A percentile compares a stretch with the other conserved stretches of the same genome.
Evolutionary conservation across 2,329 filamentous ascomycete genomes (phyloP).

Genomic region (Neofusicoccum sp.): DNA sequence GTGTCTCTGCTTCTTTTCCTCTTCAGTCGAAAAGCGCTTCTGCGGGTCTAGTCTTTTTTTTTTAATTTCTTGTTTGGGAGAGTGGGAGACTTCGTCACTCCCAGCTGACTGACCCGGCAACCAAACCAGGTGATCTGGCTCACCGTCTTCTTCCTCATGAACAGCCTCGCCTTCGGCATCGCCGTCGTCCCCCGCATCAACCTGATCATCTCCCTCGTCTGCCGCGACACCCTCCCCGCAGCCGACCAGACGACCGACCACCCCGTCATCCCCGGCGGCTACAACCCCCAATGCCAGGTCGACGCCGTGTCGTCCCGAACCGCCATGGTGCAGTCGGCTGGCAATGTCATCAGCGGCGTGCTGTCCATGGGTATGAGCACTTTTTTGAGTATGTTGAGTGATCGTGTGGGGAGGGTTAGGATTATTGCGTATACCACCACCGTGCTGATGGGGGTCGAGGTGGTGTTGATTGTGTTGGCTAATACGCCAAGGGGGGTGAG

Average conservation of each 20-base stretch:
- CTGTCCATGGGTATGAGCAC: constrained; percentile 17
- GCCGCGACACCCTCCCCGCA: background rate
- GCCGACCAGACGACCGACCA: too few relatives aligned
- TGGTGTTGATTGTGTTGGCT: constrained; percentile 16
- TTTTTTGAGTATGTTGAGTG: constrained; percentile 18
- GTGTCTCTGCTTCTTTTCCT: too few relatives aligned
- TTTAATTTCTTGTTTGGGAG: too few relatives aligned
- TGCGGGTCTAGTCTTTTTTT: too few relatives aligned
- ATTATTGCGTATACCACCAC: constrained; percentile 14
- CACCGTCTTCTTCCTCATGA: constrained; percentile 21
- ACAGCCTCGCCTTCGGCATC: constrained; percentile 21
- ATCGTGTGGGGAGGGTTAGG: constrained; percentile 19
- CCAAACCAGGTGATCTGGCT: constrained; percentile 21
- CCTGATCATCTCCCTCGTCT: constrained; percentile 16
- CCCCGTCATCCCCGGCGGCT: constrained; percentile 19
- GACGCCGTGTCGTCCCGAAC: constrained; percentile 13
- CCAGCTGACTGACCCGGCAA: too few relatives aligned
- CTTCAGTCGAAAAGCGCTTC: too few relatives aligned
- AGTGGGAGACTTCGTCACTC: too few relatives aligned
- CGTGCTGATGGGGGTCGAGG: constrained; percentile 15
- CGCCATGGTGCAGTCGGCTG: constrained; percentile 14
- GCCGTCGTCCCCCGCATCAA: constrained; percentile 21
- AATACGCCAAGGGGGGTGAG: background rate
- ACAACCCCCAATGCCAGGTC: constrained; percentile 20
- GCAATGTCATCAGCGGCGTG: constrained; percentile 19